Conservation (phyloP, 768 basidiomycete species). For the Psilocybe cyanescens region DNA sequence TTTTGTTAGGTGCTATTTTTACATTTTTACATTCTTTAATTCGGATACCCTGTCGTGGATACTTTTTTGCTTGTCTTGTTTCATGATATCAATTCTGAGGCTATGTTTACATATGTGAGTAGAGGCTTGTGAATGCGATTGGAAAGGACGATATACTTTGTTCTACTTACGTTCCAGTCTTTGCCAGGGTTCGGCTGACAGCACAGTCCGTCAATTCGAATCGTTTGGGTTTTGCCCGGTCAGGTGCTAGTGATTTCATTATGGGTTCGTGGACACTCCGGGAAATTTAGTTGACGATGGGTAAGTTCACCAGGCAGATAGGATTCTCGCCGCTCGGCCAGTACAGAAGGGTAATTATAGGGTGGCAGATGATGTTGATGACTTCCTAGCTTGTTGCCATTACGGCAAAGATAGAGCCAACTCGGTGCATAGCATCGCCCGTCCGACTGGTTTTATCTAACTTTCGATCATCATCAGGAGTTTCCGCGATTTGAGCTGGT, state of each 20-base stretch:
- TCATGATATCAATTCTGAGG: neutral
- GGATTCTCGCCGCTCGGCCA: too few relatives aligned
- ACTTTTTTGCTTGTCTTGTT: neutral
- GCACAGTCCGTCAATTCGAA: too few relatives aligned
- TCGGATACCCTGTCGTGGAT: conserved; percentile 22
- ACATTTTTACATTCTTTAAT: conserved; percentile 22
- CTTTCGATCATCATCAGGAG: conserved; percentile 7
- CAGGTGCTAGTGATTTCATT: too few relatives aligned
- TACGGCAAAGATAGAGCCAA: neutral
- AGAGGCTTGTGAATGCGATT: neutral
- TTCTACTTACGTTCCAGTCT: neutral
- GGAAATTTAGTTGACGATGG: too few relatives aligned
- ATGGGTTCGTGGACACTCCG: too few relatives aligned
- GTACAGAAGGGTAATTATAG: neutral
- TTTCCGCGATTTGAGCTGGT: neutral
- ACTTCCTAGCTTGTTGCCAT: neutral
- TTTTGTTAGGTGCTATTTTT: conserved; percentile 18
- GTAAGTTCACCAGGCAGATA: too few relatives aligned
- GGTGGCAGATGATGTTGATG: neutral
- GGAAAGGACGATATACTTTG: neutral
- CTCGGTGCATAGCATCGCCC: conserved; percentile 11
- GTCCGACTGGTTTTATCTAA: neutral
- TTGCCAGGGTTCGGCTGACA: too few relatives aligned
- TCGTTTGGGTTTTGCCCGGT: too few relatives aligned
- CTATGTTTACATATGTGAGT: neutral